phyloP scores from a whole-genome alignment of 345 rosid genomes.

The Bruguiera parviflora region DNA sequence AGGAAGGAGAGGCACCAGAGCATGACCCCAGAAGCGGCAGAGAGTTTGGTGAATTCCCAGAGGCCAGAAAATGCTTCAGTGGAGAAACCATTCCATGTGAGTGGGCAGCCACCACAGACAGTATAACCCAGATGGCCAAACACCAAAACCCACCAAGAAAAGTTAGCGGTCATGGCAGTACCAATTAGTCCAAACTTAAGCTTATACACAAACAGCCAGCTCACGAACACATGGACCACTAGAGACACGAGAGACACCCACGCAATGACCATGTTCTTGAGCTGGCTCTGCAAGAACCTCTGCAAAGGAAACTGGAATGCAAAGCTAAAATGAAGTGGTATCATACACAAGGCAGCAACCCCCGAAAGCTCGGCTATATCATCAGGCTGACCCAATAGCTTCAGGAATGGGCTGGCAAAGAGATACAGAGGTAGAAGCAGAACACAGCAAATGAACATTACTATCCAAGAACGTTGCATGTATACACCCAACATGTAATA shows the following conservation, averaged over 20 bases:
- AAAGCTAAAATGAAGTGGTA: constrained; percentile 75
- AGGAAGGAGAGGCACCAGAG: constrained; percentile 43
- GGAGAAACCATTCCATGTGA: constrained; percentile 80
- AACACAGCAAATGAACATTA: constrained; percentile 20
- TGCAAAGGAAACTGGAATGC: constrained; percentile 70
- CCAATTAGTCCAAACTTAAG: constrained; percentile 58
- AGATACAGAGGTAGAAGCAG: constrained; percentile 19
- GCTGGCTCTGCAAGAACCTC: constrained; percentile 73
- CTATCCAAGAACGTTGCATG: constrained; percentile 32
- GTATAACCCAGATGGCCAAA: constrained; percentile 40
- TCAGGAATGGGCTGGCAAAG: constrained; percentile 19
- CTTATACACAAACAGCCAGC: constrained; percentile 60
- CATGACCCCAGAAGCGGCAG: constrained; percentile 81
- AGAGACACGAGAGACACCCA: constrained; percentile 46
- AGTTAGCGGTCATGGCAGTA: constrained; percentile 43
- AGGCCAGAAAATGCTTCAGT: constrained; percentile 68
- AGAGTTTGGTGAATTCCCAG: constrained; percentile 71
- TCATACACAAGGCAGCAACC: constrained; percentile 38
- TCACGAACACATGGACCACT: constrained; percentile 46
- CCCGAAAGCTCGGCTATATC: constrained; percentile 66
- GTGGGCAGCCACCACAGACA: constrained; percentile 60
- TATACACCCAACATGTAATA: constrained; percentile 29
- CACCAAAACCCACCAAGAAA: constrained; percentile 70
- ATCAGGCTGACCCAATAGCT: constrained; percentile 53
- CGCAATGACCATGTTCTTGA: constrained; percentile 53